phyloP scores from a whole-genome alignment of 257 asterid species.

The Salvia splendens region DNA sequence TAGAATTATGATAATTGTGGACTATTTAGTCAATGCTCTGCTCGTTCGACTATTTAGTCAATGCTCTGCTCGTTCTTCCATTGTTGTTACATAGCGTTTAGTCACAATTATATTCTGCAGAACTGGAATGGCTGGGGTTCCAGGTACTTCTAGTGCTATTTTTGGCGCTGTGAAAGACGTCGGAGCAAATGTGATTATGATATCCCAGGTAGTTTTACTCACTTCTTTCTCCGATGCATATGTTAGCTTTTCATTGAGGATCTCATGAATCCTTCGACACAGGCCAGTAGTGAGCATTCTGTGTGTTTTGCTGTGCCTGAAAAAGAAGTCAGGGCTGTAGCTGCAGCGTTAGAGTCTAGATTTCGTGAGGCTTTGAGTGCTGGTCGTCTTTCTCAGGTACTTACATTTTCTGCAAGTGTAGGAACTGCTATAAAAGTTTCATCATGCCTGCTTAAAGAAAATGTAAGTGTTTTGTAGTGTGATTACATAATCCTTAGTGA shows the following conservation, averaged over 20 bases:
- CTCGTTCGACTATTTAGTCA: conserved; percentile 3
- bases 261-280: conserved; percentile 36
- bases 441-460: conserved; percentile 3
- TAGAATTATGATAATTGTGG: conserved; percentile 2
- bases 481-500: not conserved
- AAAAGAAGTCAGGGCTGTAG: conserved; percentile 87
- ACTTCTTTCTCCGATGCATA: conserved; percentile 16
- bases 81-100: conserved; percentile 20
- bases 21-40: not conserved
- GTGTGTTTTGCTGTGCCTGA: conserved; percentile 99
- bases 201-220: conserved; percentile 72
- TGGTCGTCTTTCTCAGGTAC: conserved; percentile 98
- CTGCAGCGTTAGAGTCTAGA: conserved; percentile 78
- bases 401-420: conserved; percentile 13
- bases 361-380: conserved; percentile 90
- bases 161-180: conserved; percentile 93
- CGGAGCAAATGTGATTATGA: conserved; percentile 97
- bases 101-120: conserved; percentile 46
- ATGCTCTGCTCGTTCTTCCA: conserved; percentile 1
- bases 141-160: conserved; percentile 94
- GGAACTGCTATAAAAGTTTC: conserved; percentile 1
- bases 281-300: conserved; percentile 99
- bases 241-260: conserved; percentile 11
- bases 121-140: conserved; percentile 99
- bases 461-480: not conserved